Base-by-base conservation (phyloP, 208 protist species). In the Trypanosoma theileri region DNA sequence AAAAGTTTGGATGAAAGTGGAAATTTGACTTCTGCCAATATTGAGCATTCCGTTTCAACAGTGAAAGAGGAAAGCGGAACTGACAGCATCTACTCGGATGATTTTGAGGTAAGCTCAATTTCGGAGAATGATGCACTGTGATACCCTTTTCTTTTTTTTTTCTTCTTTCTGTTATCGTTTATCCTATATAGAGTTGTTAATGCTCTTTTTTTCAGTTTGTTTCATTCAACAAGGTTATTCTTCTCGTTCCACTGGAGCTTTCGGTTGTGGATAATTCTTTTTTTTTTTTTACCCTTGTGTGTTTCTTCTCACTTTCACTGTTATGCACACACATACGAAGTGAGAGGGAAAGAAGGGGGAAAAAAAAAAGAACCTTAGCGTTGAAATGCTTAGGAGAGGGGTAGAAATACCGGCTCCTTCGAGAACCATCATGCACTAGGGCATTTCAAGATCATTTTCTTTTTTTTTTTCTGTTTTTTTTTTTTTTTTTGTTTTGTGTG, bases 91-190 rank as follows among this genome's bases (percentile, higher is more conserved):
- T 58, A 58, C 24, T 6, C 26, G 14, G 24, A 58, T n/a, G 53
- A 58, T 40, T 58, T 58, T 58, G 53, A 58, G 0, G 3, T 1
- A 11, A 26, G 16, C 9, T 28, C 53, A n/a, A 17, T 28, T 10
- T 19, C 17, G 11, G 35, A 16, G 22, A 58, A 21, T 28, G 22
- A 26, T 13, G 53, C 9, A 26, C 17, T 41, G 40, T 52, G 52
- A 52, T 14, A 64, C 19, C 28, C 6, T 35, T 52, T 28, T 46
- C 16, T 52, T 60, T 76, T 63, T 63, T 16, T 59, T 48, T 56
- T 69, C 26, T 51, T 73, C 16, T 52, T 60, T 76, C 61, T 63
- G 17, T 59, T 48, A 55, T 69, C 26, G 19, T 67, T 73, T 60
- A 17, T 69, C 10, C 28, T 59, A 45, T 71, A 31, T 44, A 16